Evolutionary conservation across 2,329 filamentous ascomycete genomes (phyloP), one percentile per base, ranked within the genome.

Genomic region (Arthroderma sp.): DNA sequence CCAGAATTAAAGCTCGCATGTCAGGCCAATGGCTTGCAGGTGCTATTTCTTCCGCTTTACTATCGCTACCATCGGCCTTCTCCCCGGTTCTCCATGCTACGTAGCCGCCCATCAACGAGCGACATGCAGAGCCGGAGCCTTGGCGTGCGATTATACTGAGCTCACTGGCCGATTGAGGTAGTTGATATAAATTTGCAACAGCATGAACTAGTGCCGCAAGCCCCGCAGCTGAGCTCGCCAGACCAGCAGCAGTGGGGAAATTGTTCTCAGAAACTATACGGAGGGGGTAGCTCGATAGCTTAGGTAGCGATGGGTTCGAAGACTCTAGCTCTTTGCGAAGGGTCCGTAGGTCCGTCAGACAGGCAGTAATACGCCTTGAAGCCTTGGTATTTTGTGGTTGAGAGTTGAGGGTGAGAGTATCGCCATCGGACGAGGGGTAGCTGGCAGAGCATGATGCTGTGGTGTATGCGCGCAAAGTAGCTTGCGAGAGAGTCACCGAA

Each of bases 231-330:
- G 70, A 72, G 53, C 71, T 73, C 36, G 77, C 77, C 29, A 98
- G 79, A 5, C 91, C 91, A 4, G 91, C 91, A 28, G 91, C 91
- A 2, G 91, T 98, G 51, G 91, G 91, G 74, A 98, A 98, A 75
- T 98, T 98, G 75, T 98, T 98, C 70, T 91, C 84, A 46, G 85
- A 91, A 46, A 95, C 87, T 53, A 98, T 82, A 56, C 82, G 83
- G 50, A 98, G 78, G 31, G 84, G 79, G 57, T 83, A 72, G 42
- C 72, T 62, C 7, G 86, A 84, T 46, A 98, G 78, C 64, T 84
- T 86, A 37, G 89, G 86, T n/a, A 94, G 75, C 22, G 78, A 79
- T 0, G 79, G 56, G 61, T 94, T 72, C 49, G 73, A 66, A 32
- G 72, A 70, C 66, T 98, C 91, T 57, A 96, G 73, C 27, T 77